These are phyloP conservation scores for Hypoxylon subgilvum DNA, from an alignment of 495 filamentous ascomycete genomes.

Conservation along the genomic window DNA sequence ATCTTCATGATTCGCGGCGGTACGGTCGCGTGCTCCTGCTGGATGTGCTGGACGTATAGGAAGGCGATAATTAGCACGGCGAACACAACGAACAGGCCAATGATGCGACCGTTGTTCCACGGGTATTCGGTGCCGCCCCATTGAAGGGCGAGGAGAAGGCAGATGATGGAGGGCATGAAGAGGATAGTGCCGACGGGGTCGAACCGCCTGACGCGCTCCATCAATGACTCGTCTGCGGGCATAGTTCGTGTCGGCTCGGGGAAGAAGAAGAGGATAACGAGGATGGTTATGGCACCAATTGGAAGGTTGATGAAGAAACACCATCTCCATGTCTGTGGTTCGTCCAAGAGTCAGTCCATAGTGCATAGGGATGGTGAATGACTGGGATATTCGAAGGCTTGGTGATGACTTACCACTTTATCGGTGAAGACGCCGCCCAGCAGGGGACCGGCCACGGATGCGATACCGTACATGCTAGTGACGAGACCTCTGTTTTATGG, in stretches of 20 bases:
- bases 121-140: slow-evolving; percentile 78
- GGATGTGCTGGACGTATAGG: background rate
- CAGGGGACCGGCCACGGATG: slow-evolving; percentile 76
- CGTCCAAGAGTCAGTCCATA: slow-evolving; percentile 24
- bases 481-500: slow-evolving; percentile 59
- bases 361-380: too few relatives aligned
- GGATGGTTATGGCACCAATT: slow-evolving; percentile 56
- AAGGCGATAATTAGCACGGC: slow-evolving; percentile 58
- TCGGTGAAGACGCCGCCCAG: slow-evolving; percentile 66
- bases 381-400: background rate
- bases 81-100: slow-evolving; percentile 70
- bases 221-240: slow-evolving; percentile 50
- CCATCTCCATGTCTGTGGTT: slow-evolving; percentile 72
- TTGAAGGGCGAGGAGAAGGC: slow-evolving; percentile 77
- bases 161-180: slow-evolving; percentile 54
- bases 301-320: slow-evolving; percentile 81
- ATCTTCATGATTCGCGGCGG: slow-evolving; percentile 7
- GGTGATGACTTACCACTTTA: slow-evolving; percentile 39
- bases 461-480: slow-evolving; percentile 81
- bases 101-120: slow-evolving; percentile 71
- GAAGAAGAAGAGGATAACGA: slow-evolving; percentile 60
- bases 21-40: slow-evolving; percentile 4
- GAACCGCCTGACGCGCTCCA: slow-evolving; percentile 46
- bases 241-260: slow-evolving; percentile 57
- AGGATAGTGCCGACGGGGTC: slow-evolving; percentile 43